These are phyloP conservation scores for Conticribra guillardii DNA, from an alignment of 108 stramenopile genomes.

Conservation along the genomic window DNA sequence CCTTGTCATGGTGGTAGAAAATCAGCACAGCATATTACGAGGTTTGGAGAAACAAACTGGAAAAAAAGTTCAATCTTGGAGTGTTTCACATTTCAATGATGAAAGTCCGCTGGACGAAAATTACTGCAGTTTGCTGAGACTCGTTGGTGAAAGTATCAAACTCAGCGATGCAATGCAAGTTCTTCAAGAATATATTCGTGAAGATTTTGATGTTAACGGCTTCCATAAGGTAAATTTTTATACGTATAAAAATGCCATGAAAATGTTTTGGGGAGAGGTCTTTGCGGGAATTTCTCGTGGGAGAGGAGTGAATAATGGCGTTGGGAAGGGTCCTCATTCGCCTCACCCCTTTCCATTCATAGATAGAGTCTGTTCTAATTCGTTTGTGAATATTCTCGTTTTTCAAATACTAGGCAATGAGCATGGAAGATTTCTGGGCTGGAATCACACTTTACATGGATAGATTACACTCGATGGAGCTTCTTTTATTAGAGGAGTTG, in stretches of 20 bases:
- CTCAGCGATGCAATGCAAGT: conserved; percentile 35
- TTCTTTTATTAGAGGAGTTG: conserved; percentile 68
- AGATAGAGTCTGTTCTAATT: too few species aligned
- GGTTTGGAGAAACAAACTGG: conserved; percentile 47
- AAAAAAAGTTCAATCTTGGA: neutral
- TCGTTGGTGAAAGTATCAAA: conserved; percentile 43
- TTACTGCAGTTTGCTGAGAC: conserved; percentile 24
- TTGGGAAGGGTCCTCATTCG: too few species aligned
- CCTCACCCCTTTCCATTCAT: too few species aligned
- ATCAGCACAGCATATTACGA: conserved; percentile 59
- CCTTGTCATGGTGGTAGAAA: conserved; percentile 72
- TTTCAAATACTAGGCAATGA: conserved; percentile 41
- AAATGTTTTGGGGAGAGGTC: too few species aligned
- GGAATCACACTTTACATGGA: conserved; percentile 73
- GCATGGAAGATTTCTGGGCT: conserved; percentile 61
- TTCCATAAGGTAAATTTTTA: conserved; percentile 45
- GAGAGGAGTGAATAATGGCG: too few species aligned
- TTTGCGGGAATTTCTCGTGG: too few species aligned
- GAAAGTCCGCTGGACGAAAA: conserved; percentile 21
- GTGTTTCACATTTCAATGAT: neutral
- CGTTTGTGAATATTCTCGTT: conserved; percentile 35
- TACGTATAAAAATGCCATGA: too few species aligned
- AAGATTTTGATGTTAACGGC: conserved; percentile 34
- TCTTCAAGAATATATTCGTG: conserved; percentile 43
- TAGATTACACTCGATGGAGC: conserved; percentile 66